A percentile compares a stretch with the other conserved stretches of the same genome.
phyloP scores from a whole-genome alignment of 305 asterid genomes.

The Ilex paraguariensis region DNA sequence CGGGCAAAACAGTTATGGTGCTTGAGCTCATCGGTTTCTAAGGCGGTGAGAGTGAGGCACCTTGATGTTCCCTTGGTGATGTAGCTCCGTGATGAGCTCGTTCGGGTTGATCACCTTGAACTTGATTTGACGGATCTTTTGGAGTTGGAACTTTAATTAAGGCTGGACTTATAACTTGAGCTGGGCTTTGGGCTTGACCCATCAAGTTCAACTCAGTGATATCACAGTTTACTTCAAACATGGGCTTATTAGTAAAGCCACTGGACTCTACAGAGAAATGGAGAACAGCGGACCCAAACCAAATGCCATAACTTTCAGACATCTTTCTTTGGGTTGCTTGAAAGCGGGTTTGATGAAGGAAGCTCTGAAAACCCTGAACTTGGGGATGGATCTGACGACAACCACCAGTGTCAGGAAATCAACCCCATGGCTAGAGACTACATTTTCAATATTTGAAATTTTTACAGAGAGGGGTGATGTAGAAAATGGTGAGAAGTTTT shows the following conservation, averaged over 20 bases:
- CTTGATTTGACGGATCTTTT: too few species aligned
- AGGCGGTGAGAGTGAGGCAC: too few species aligned
- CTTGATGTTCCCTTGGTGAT: too few species aligned
- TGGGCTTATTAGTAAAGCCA: slow-evolving; percentile 72
- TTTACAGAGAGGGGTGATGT: slow-evolving; percentile 68
- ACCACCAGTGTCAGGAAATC: slow-evolving; percentile 50
- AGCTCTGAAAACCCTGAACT: slow-evolving; percentile 60
- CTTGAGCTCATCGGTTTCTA: too few species aligned
- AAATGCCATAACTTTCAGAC: slow-evolving; percentile 73
- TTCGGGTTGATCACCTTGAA: too few species aligned
- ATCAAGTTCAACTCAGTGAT: too few species aligned
- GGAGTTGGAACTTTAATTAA: too few species aligned
- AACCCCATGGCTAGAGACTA: slow-evolving; percentile 81
- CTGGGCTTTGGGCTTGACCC: too few species aligned
- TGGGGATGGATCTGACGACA: slow-evolving; percentile 41
- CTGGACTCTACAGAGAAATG: slow-evolving; percentile 73
- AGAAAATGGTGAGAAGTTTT: slow-evolving; percentile 60
- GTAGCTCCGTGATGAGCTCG: too few species aligned
- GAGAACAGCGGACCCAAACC: slow-evolving; percentile 64
- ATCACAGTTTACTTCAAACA: too few species aligned
- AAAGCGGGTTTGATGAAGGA: slow-evolving; percentile 69
- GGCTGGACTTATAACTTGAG: too few species aligned
- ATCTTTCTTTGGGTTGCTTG: slow-evolving; percentile 83
- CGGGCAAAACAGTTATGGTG: too few species aligned
- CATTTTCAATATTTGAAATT: slow-evolving; percentile 46